Percentiles rank a stretch among this genome's conserved stretches.
Conservation (phyloP, 371 early-diverging fungal species). For the Caulochytrium protostelioides region DNA sequence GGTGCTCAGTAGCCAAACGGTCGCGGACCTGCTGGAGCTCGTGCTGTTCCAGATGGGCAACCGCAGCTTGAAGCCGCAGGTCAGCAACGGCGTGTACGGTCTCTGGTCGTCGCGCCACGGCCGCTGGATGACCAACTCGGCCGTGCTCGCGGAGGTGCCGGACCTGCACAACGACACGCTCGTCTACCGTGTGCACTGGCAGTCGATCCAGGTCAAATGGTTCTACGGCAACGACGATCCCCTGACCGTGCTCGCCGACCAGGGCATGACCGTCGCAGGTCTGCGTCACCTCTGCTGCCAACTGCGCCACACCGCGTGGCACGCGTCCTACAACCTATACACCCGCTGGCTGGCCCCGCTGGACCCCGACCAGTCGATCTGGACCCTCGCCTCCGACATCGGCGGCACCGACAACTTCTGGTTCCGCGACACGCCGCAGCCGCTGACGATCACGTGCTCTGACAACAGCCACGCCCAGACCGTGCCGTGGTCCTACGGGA, state of each 20-base stretch:
- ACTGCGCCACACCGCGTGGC: too few relatives aligned
- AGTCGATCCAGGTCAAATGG: too few relatives aligned
- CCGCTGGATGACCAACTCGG: not conserved
- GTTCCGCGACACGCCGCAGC: constrained; percentile 1
- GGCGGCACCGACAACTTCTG: not conserved
- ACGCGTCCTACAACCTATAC: too few relatives aligned
- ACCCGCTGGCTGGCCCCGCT: constrained; percentile 4
- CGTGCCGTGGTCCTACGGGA: constrained; percentile 3
- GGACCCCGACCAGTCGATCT: constrained; percentile 1
- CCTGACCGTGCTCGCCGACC: too few relatives aligned
- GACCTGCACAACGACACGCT: constrained; percentile 5
- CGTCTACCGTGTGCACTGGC: constrained; percentile 1
- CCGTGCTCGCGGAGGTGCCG: constrained; percentile 6
- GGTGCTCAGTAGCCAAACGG: constrained; percentile 5
- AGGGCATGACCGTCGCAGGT: too few relatives aligned
- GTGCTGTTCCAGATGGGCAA: not conserved
- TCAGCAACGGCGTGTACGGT: not conserved
- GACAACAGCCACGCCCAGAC: constrained; percentile 3
- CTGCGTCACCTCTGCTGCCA: too few relatives aligned
- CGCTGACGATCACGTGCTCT: constrained; percentile 1
- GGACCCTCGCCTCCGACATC: constrained; percentile 3
- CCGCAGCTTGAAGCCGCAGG: too few relatives aligned
- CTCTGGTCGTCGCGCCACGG: not conserved
- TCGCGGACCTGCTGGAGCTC: not conserved
- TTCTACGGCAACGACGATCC: too few relatives aligned